These are phyloP conservation scores for Huntiella abstrusa DNA, from an alignment of 2,329 filamentous ascomycete species.

Conservation along the genomic window DNA sequence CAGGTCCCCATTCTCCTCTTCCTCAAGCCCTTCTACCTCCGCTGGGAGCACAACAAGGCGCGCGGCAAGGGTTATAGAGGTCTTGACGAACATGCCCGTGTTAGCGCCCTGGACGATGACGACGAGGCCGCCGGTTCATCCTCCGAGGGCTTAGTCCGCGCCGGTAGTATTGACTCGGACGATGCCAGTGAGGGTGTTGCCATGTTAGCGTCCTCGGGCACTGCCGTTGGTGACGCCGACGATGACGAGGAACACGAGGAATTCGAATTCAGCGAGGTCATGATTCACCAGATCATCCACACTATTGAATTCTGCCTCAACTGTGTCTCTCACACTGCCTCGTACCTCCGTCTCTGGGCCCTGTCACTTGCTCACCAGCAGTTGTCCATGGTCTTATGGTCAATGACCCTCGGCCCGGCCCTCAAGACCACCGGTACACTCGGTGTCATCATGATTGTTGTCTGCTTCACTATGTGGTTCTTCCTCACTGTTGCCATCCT, in stretches of 20 bases:
- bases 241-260: conserved; percentile 73
- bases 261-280: conserved; percentile 90
- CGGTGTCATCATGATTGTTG: conserved; percentile 64
- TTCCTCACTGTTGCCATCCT: conserved; percentile 51
- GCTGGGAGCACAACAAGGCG: conserved; percentile 80
- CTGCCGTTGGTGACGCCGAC: conserved; percentile 24
- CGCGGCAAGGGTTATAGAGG: conserved; percentile 80
- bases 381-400: conserved; percentile 87
- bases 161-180: conserved; percentile 21
- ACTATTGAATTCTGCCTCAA: conserved; percentile 99
- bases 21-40: conserved; percentile 87
- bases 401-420: conserved; percentile 74
- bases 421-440: conserved; percentile 45
- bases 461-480: conserved; percentile 82
- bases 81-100: conserved; percentile 70
- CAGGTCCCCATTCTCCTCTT: conserved; percentile 87
- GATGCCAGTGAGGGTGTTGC: conserved; percentile 66
- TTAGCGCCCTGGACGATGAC: conserved; percentile 80
- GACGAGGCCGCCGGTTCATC: conserved; percentile 36
- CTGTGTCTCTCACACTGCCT: conserved; percentile 96
- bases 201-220: conserved; percentile 63
- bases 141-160: conserved; percentile 18
- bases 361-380: conserved; percentile 94
- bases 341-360: conserved; percentile 96
- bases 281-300: conserved; percentile 99